Base-by-base conservation (phyloP, 1,284 basidiomycete species). In the Austroboletus rostrupii region DNA sequence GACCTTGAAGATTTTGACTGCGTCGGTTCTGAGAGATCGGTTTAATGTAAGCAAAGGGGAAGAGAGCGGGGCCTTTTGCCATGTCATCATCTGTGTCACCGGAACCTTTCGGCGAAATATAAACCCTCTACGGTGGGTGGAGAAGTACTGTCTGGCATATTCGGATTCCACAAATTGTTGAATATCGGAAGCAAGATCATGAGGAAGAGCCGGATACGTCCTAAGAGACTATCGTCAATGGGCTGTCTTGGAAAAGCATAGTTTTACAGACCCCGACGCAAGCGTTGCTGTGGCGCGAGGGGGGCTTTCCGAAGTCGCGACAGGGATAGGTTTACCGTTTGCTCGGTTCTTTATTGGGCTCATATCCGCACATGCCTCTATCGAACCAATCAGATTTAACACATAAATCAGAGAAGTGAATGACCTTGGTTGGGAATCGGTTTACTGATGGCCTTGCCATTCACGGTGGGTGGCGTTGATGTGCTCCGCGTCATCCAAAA, bases 71-170 rank as follows among this genome's bases (percentile, higher is more conserved):
- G 73, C 59, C 76, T 87, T 90, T 67, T 95, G 92, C 90, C 91
- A 94, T 46, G 81, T 77, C 89, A 95, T 92, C 70, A 94, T 81
- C 59, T 90, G 83, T 33, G 78, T 83, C 4, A 93, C 80, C 0
- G 92, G 90, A 1, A 94, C 79, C 53, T 77, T 82, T 41, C 90
- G 78, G 54, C 83, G 74, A 64, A 94, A 87, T 50, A 93, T 87
- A 61, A 95, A 83, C 0, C 91, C 91, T 3, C 83, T 87, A 16
- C 84, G 80, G 61, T 92, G 88, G 5, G 83, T 92, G n/a, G 91
- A 88, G 65, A 96, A 94, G 65, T 94, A 95, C 58, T 85, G 84
- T 44, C 77, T 77, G 36, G 92, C 90, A 66, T 89, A 95, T 43
- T 90, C 85, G 1, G 85, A 87, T 58, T 90, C 81, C 14, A 85